Conservation (phyloP, 2,329 filamentous ascomycete genomes). For the Venturiaceae sp. region DNA sequence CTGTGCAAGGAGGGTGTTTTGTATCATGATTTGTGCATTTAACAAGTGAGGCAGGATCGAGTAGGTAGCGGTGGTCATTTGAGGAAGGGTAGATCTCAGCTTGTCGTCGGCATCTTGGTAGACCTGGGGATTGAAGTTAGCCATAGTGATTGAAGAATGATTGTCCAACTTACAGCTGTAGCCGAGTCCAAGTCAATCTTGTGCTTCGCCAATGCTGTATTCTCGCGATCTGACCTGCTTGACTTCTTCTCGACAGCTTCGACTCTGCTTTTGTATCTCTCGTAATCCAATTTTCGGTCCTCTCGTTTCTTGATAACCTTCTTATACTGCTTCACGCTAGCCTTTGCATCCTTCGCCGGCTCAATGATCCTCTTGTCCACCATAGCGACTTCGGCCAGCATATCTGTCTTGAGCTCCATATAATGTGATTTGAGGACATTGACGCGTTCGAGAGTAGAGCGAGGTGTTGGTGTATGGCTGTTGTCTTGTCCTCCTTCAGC, state of each 20-base stretch:
- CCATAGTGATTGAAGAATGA: not conserved
- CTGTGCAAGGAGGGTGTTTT: slow-evolving; percentile 67
- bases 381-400: slow-evolving; percentile 59
- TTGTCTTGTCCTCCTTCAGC: slow-evolving; percentile 48
- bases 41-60: slow-evolving; percentile 65
- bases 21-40: slow-evolving; percentile 60
- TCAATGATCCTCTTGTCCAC: slow-evolving; percentile 62
- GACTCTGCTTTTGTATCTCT: slow-evolving; percentile 63
- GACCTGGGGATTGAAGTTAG: slow-evolving; percentile 35
- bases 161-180: slow-evolving; percentile 43
- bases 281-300: slow-evolving; percentile 73
- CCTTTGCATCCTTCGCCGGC: slow-evolving; percentile 60
- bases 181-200: slow-evolving; percentile 59
- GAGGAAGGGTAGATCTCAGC: slow-evolving; percentile 61
- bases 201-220: slow-evolving; percentile 58
- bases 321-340: slow-evolving; percentile 60
- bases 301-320: slow-evolving; percentile 81
- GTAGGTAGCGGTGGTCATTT: slow-evolving; percentile 60
- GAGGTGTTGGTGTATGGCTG: slow-evolving; percentile 50
- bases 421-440: slow-evolving; percentile 57
- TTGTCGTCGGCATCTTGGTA: slow-evolving; percentile 69
- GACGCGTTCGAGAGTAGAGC: slow-evolving; percentile 53
- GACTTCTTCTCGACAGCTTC: slow-evolving; percentile 62
- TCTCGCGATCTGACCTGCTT: slow-evolving; percentile 63
- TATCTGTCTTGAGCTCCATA: slow-evolving; percentile 59